Evolutionary conservation across 345 rosid genomes (phyloP).

Genomic region (Reutealis trisperma): DNA sequence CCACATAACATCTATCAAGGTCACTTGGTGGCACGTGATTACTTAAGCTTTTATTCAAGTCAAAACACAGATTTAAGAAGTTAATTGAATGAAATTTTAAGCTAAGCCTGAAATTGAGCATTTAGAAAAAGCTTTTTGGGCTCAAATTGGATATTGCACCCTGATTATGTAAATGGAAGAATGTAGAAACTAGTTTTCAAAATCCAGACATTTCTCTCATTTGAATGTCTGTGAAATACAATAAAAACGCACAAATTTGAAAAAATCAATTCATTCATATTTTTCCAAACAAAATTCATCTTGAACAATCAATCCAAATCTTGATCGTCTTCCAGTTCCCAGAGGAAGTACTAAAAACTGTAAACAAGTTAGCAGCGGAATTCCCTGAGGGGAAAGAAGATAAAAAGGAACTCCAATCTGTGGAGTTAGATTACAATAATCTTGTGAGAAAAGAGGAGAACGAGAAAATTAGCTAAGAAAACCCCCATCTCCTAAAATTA

Average conservation of each 20-base stretch:
- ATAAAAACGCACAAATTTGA: neutral
- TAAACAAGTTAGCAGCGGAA: slow-evolving; percentile 3
- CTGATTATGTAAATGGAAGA: no score
- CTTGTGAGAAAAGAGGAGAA: slow-evolving; percentile 23
- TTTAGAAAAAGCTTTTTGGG: no score
- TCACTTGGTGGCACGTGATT: no score
- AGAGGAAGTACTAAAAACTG: neutral
- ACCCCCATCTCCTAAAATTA: slow-evolving; percentile 36
- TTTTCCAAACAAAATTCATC: slow-evolving; percentile 6
- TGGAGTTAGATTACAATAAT: slow-evolving; percentile 27
- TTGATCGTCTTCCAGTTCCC: slow-evolving; percentile 16
- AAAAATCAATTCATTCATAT: neutral
- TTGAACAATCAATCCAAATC: slow-evolving; percentile 17
- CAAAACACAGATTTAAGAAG: no score
- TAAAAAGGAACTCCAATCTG: neutral
- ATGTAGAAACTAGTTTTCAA: neutral
- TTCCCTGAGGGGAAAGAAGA: slow-evolving; percentile 3
- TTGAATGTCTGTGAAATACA: neutral
- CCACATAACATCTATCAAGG: no score
- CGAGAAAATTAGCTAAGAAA: slow-evolving; percentile 31
- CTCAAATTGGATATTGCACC: no score
- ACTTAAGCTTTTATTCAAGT: no score
- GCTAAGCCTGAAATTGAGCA: no score
- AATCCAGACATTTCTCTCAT: neutral
- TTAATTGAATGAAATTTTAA: no score